Percentiles rank a stretch among this genome's conserved stretches.
phyloP scores from a whole-genome alignment of 2,329 filamentous ascomycete species.

The Annulohypoxylon truncatum region DNA sequence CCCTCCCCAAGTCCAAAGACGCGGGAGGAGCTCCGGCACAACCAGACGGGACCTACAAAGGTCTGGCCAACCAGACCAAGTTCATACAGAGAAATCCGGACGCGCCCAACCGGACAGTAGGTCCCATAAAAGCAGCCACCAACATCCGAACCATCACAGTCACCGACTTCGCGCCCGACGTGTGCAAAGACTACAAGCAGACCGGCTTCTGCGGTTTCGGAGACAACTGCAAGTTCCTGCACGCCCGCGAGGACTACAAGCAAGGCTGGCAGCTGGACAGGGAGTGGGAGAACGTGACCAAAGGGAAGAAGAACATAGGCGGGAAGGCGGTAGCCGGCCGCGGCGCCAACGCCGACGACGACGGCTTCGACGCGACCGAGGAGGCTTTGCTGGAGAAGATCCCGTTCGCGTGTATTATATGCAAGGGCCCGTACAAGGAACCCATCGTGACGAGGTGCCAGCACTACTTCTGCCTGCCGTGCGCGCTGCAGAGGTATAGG shows the following conservation, averaged over 20 bases:
- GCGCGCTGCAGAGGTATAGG: slow-evolving; percentile 86
- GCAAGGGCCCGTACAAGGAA: slow-evolving; percentile 79
- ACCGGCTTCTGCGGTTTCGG: slow-evolving; percentile 78
- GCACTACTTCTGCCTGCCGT: slow-evolving; percentile 95
- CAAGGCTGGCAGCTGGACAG: slow-evolving; percentile 95
- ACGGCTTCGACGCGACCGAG: slow-evolving; percentile 67
- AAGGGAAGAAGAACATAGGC: slow-evolving; percentile 71
- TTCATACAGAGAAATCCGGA: slow-evolving; percentile 87
- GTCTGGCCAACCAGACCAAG: slow-evolving; percentile 75
- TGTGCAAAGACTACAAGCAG: slow-evolving; percentile 94
- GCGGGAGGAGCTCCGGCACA: slow-evolving; percentile 20
- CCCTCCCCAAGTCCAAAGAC: slow-evolving; percentile 49
- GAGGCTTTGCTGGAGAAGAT: slow-evolving; percentile 83
- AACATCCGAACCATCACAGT: slow-evolving; percentile 93
- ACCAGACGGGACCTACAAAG: slow-evolving; percentile 79
- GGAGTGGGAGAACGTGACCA: slow-evolving; percentile 90
- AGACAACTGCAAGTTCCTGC: slow-evolving; percentile 84
- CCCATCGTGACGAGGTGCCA: slow-evolving; percentile 91
- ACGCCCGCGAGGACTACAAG: slow-evolving; percentile 82
- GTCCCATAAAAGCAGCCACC: slow-evolving; percentile 86
- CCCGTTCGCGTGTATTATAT: slow-evolving; percentile 90
- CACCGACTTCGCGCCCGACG: slow-evolving; percentile 90
- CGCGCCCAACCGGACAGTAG: slow-evolving; percentile 75
- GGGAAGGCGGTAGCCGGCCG: slow-evolving; percentile 71
- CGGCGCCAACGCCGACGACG: slow-evolving; percentile 50